These are phyloP conservation scores for Myriangium duriaei DNA, from an alignment of 2,329 filamentous ascomycete species.

Conservation along the genomic window DNA sequence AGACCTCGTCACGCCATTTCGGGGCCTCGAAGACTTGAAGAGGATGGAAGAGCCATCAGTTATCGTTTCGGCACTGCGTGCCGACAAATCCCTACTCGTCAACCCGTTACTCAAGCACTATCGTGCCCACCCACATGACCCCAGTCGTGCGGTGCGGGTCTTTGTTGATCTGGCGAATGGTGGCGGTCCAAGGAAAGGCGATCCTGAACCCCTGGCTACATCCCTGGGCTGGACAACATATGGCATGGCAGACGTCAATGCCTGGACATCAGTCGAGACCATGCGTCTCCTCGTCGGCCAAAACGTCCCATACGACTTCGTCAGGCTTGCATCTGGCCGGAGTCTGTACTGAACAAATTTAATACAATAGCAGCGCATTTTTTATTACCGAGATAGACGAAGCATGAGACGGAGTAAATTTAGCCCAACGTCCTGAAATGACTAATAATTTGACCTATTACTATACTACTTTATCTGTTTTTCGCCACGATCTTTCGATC, in stretches of 20 bases:
- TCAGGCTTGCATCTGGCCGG: slow-evolving; percentile 55
- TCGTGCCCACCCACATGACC: slow-evolving; percentile 28
- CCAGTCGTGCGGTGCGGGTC: slow-evolving; percentile 41
- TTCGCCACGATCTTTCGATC: too few species aligned
- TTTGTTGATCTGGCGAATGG: slow-evolving; percentile 69
- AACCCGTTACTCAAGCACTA: slow-evolving; percentile 67
- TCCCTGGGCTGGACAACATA: slow-evolving; percentile 69
- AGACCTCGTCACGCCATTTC: slow-evolving; percentile 50
- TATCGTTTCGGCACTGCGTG: slow-evolving; percentile 64
- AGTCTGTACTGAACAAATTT: slow-evolving; percentile 32
- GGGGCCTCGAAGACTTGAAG: slow-evolving; percentile 66
- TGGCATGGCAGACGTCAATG: slow-evolving; percentile 64
- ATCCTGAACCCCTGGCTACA: slow-evolving; percentile 58
- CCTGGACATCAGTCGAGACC: slow-evolving; percentile 75
- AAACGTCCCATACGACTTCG: slow-evolving; percentile 81
- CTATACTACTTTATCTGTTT: too few species aligned
- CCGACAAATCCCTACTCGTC: slow-evolving; percentile 67
- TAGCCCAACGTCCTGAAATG: too few species aligned
- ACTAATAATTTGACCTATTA: too few species aligned
- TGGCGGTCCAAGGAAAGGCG: slow-evolving; percentile 47
- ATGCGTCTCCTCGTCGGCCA: slow-evolving; percentile 67
- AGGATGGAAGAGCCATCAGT: slow-evolving; percentile 68
- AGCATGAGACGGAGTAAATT: too few species aligned
- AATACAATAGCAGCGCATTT: too few species aligned
- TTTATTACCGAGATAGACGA: too few species aligned